These are phyloP conservation scores for Wickerhamia fluorescens DNA, from an alignment of 805 yeast species.

Conservation along the genomic window DNA sequence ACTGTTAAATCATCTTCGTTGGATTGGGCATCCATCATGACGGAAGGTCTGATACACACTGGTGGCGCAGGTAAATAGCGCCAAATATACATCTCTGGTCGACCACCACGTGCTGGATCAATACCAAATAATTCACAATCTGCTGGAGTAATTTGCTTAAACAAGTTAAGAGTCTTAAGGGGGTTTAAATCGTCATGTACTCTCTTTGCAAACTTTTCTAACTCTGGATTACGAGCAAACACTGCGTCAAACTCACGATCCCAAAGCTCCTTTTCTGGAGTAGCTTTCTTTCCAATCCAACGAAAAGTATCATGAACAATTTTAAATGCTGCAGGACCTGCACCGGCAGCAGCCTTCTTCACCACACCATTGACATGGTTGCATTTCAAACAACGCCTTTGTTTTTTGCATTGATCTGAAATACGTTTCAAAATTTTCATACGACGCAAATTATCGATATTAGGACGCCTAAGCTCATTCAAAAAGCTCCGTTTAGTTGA, in stretches of 20 bases:
- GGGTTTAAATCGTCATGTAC: conserved; percentile 95
- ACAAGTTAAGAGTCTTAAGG: conserved; percentile 75
- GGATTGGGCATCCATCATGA: conserved; percentile 82
- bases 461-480: conserved; percentile 79
- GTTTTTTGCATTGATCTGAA: conserved; percentile 90
- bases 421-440: conserved; percentile 82
- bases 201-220: conserved; percentile 78
- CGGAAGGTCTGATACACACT: conserved; percentile 97
- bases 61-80: conserved; percentile 98
- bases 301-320: conserved; percentile 94
- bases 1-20: conserved; percentile 98
- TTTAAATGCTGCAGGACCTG: conserved; percentile 89
- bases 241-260: conserved; percentile 80
- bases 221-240: conserved; percentile 70
- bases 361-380: conserved; percentile 93
- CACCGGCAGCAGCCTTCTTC: conserved; percentile 88
- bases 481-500: conserved; percentile 60
- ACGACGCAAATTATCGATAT: conserved; percentile 82
- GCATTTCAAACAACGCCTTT: conserved; percentile 83
- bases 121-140: conserved; percentile 93
- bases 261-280: conserved; percentile 81
- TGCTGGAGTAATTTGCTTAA: conserved; percentile 75
- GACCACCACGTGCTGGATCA: conserved; percentile 78
- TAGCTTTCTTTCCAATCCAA: conserved; percentile 87
- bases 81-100: conserved; percentile 97